Evolutionary conservation across 345 rosid genomes (phyloP), one percentile per base, ranked within the genome.

Genomic region (Sapria himalayana): DNA sequence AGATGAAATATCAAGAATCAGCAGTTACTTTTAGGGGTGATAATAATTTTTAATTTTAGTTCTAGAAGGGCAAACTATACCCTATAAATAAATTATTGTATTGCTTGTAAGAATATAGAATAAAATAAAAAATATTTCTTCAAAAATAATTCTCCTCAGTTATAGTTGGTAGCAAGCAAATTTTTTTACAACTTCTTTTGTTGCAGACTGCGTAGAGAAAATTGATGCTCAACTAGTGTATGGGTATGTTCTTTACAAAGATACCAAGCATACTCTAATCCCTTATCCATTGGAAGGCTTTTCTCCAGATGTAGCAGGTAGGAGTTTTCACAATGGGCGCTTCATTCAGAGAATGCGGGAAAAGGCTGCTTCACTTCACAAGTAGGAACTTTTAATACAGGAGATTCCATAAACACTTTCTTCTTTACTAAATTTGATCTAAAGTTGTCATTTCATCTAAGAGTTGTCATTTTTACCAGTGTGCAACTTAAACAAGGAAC

Each of bases 401-500:
- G n/a, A n/a, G n/a, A n/a, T n/a, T n/a, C n/a, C n/a, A n/a, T n/a
- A n/a, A n/a, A n/a, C n/a, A n/a, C n/a, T n/a, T n/a, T n/a, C n/a
- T n/a, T n/a, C n/a, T n/a, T n/a, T n/a, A n/a, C n/a, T n/a, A n/a
- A n/a, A n/a, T n/a, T n/a, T n/a, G n/a, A n/a, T n/a, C n/a, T n/a
- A n/a, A n/a, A n/a, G n/a, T n/a, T n/a, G n/a, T n/a, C n/a, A n/a
- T n/a, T n/a, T n/a, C n/a, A n/a, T n/a, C n/a, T n/a, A n/a, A n/a
- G n/a, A n/a, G n/a, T n/a, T n/a, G n/a, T n/a, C n/a, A n/a, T 31
- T 22, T 19, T 17, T 19, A 33, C 14, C 47, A 81, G 93, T 60
- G 81, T 81, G 19, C 51, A 36, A 39, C 43, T 81, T 54, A 84
- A 72, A 43, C 84, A 81, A 71, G 93, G 93, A 52, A 60, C 78